Evolutionary conservation across 768 basidiomycete species (phyloP).

Genomic region (Cyclocybe aegerita): DNA sequence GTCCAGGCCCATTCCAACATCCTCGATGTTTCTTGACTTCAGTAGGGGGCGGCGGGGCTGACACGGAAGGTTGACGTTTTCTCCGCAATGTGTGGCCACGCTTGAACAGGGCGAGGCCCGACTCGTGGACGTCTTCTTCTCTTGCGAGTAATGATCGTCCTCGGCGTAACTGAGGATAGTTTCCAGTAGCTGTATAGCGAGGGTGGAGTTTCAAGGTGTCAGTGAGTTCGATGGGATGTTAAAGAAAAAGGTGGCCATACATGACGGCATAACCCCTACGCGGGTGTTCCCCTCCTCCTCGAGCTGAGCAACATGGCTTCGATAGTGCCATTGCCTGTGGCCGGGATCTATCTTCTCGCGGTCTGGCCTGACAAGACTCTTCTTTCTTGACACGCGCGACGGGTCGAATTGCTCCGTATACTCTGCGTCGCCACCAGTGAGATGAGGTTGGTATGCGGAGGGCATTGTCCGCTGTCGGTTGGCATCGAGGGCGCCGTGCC

Average conservation of each 20-base stretch:
- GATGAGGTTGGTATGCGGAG: constrained; percentile 39
- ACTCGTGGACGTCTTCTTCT: constrained; percentile 90
- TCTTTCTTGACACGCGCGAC: constrained; percentile 72
- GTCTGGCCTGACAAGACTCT: constrained; percentile 89
- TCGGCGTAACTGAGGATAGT: constrained; percentile 76
- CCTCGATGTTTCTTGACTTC: constrained; percentile 40
- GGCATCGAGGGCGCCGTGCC: constrained; percentile 56
- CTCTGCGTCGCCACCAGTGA: constrained; percentile 37
- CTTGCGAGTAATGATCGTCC: constrained; percentile 89
- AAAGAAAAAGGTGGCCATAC: constrained; percentile 48
- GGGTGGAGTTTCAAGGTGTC: constrained; percentile 9
- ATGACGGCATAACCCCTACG: constrained; percentile 76
- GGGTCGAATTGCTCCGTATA: constrained; percentile 42
- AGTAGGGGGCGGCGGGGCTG: constrained; percentile 33
- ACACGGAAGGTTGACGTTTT: constrained; percentile 50
- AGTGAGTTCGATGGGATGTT: constrained; percentile 7
- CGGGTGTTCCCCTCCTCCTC: constrained; percentile 63
- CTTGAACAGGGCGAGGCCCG: constrained; percentile 90
- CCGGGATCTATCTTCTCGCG: constrained; percentile 95
- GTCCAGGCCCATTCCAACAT: constrained; percentile 82
- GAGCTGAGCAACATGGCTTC: constrained; percentile 78
- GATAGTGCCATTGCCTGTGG: constrained; percentile 94
- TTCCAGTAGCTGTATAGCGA: constrained; percentile 64
- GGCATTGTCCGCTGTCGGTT: constrained; percentile 48
- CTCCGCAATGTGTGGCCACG: constrained; percentile 79